Conservation (phyloP, 352 stramenopile genomes). For the Pseudoperonospora humuli region DNA sequence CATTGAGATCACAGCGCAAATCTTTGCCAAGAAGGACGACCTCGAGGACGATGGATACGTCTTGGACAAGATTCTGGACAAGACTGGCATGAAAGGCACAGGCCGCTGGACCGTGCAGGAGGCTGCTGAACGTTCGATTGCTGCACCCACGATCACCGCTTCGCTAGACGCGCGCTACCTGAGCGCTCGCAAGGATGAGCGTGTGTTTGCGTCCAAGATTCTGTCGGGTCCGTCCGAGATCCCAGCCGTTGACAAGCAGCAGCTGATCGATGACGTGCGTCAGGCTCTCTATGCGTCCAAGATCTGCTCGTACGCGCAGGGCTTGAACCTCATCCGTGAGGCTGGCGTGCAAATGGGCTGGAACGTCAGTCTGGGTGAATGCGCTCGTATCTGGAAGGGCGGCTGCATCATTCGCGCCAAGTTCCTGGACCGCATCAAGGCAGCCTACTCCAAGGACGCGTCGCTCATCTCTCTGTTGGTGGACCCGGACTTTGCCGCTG, state of each 20-base stretch:
- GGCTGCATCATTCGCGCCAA: conserved; percentile 98
- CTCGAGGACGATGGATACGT: conserved; percentile 80
- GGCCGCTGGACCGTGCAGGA: conserved; percentile 95
- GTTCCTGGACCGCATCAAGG: conserved; percentile 97
- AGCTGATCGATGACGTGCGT: conserved; percentile 95
- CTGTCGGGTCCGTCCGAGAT: conserved; percentile 92
- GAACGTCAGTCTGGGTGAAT: conserved; percentile 95
- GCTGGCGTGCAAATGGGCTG: conserved; percentile 93
- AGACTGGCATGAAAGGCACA: conserved; percentile 99
- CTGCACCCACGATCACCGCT: conserved; percentile 95
- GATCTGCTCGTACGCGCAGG: conserved; percentile 98
- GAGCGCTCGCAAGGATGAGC: conserved; percentile 93
- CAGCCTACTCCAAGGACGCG: conserved; percentile 89
- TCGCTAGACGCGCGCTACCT: conserved; percentile 96
- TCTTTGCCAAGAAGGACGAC: conserved; percentile 97
- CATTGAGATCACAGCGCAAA: conserved; percentile 98
- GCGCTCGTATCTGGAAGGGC: conserved; percentile 97
- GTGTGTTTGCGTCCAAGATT: conserved; percentile 89
- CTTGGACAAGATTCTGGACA: conserved; percentile 97
- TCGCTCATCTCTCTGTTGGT: conserved; percentile 95
- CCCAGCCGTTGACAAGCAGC: conserved; percentile 87
- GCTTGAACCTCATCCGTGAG: conserved; percentile 92
- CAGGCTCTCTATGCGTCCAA: conserved; percentile 97
- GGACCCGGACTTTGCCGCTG: conserved; percentile 93
- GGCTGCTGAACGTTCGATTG: conserved; percentile 92